phyloP scores from a whole-genome alignment of 257 asterid species.

The Coffea canephora region DNA sequence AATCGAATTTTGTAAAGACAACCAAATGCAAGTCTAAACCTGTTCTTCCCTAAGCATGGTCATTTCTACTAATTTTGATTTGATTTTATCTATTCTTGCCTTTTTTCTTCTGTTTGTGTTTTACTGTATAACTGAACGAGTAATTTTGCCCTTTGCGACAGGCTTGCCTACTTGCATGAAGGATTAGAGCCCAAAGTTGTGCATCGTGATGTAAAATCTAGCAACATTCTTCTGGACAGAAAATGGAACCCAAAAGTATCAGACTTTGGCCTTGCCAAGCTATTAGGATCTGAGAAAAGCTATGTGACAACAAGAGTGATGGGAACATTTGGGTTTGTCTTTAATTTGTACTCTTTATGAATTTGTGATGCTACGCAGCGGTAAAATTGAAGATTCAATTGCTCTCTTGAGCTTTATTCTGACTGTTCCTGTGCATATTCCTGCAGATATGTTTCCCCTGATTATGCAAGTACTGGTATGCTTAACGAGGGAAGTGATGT shows the following conservation, averaged over 20 bases:
- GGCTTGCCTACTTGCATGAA: slow-evolving; percentile 95
- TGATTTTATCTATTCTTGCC: neutral
- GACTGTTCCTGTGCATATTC: slow-evolving; percentile 13
- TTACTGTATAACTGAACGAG: neutral
- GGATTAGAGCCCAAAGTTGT: slow-evolving; percentile 98
- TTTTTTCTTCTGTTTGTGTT: slow-evolving; percentile 2
- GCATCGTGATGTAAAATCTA: slow-evolving; percentile 97
- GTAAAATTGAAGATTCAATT: neutral
- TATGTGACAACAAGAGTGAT: slow-evolving; percentile 94
- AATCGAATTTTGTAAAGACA: neutral
- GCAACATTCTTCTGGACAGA: slow-evolving; percentile 89
- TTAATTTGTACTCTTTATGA: slow-evolving; percentile 17
- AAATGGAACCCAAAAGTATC: slow-evolving; percentile 92
- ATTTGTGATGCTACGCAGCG: neutral
- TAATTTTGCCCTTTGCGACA: slow-evolving; percentile 22
- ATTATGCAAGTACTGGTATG: slow-evolving; percentile 98
- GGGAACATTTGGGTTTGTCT: slow-evolving; percentile 97
- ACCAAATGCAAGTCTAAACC: neutral
- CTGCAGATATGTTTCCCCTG: slow-evolving; percentile 95
- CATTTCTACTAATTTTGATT: neutral
- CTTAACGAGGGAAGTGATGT: slow-evolving; percentile 92
- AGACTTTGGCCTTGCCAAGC: slow-evolving; percentile 95
- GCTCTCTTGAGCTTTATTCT: neutral
- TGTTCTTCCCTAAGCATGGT: neutral
- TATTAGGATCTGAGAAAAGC: slow-evolving; percentile 87